phyloP scores from a whole-genome alignment of 164 flowering plant genomes.

The Kalanchoe fedtschenkoi region DNA sequence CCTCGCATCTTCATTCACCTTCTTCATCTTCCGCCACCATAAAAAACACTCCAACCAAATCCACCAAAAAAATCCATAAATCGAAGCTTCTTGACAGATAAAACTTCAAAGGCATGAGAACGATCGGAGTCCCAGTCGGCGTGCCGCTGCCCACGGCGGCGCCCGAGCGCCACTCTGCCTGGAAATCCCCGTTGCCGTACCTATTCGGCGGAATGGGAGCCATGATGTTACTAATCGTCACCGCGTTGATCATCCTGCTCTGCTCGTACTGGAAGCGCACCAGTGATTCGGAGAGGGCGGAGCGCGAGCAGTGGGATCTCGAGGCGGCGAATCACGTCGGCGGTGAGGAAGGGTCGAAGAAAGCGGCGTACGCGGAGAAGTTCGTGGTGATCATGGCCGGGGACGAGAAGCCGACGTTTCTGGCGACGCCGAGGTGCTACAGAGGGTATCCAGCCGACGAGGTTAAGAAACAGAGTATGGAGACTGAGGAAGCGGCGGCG shows the following conservation, averaged over 20 bases:
- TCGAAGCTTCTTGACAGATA: no score
- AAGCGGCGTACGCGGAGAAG: constrained; percentile 23
- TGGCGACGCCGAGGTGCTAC: constrained; percentile 30
- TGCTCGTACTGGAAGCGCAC: constrained; percentile 54
- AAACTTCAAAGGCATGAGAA: no score
- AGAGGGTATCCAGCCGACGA: not conserved
- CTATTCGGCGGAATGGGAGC: constrained; percentile 52
- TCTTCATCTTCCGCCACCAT: no score
- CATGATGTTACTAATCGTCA: constrained; percentile 53
- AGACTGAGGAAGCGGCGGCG: no score
- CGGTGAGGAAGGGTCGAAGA: not conserved
- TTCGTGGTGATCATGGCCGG: constrained; percentile 52
- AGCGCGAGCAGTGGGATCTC: not conserved
- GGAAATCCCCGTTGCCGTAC: constrained; percentile 59
- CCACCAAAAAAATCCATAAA: no score
- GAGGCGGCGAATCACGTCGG: constrained; percentile 9
- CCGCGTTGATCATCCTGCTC: constrained; percentile 45
- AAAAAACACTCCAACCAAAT: no score
- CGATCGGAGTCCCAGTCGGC: no score
- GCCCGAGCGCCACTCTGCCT: constrained; percentile 15
- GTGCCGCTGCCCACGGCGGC: no score
- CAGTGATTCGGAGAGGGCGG: constrained; percentile 8
- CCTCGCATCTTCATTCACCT: no score
- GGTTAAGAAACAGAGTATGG: not conserved
- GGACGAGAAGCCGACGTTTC: constrained; percentile 29